These are phyloP conservation scores for Sporothrix curviconia DNA, from an alignment of 2,329 filamentous ascomycete species.

Conservation along the genomic window DNA sequence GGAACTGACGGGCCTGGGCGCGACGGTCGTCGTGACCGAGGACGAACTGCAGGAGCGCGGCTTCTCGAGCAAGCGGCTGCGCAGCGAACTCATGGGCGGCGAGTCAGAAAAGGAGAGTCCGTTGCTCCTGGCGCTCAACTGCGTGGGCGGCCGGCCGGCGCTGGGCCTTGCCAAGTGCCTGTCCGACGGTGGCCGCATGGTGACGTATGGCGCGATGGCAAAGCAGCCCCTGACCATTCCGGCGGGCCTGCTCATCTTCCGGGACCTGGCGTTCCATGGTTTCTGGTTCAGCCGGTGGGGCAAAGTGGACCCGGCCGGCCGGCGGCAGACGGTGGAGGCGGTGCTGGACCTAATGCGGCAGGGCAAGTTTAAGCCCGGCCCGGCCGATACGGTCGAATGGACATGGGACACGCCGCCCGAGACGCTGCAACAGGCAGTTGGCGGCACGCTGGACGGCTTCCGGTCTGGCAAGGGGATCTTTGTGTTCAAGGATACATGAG, in stretches of 20 bases:
- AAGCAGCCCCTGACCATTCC: slow-evolving; percentile 77
- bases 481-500: slow-evolving; percentile 60
- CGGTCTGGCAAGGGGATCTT: slow-evolving; percentile 86
- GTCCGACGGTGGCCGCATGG: slow-evolving; percentile 61
- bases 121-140: slow-evolving; percentile 78
- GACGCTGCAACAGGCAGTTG: slow-evolving; percentile 64
- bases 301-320: slow-evolving; percentile 63
- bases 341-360: slow-evolving; percentile 68
- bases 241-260: slow-evolving; percentile 85
- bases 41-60: slow-evolving; percentile 48
- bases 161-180: slow-evolving; percentile 71
- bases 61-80: slow-evolving; percentile 50
- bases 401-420: slow-evolving; percentile 69
- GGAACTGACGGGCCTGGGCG: slow-evolving; percentile 50
- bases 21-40: slow-evolving; percentile 51
- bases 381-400: slow-evolving; percentile 78
- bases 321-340: slow-evolving; percentile 75
- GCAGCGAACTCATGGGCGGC: slow-evolving; percentile 59
- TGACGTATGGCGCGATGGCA: slow-evolving; percentile 95
- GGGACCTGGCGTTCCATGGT: slow-evolving; percentile 78
- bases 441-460: slow-evolving; percentile 77
- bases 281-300: slow-evolving; percentile 96
- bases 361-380: slow-evolving; percentile 75
- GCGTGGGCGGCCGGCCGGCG: slow-evolving; percentile 83
- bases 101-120: slow-evolving; percentile 52